Evolutionary conservation across 345 rosid species (phyloP).

Genomic region (Brassica napus): DNA sequence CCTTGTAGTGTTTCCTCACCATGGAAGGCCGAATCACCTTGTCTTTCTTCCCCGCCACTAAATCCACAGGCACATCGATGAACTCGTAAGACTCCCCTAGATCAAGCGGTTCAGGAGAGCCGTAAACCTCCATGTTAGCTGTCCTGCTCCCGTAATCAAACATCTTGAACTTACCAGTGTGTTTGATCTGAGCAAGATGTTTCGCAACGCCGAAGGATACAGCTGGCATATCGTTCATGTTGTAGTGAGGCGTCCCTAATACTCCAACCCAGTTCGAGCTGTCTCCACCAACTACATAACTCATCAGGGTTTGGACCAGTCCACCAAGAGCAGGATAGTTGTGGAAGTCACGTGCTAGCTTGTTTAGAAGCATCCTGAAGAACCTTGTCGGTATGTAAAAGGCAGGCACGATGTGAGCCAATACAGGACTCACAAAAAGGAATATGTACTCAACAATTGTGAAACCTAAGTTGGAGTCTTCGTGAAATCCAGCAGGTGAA

Average conservation of each 20-base stretch:
- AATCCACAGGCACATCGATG: constrained; percentile 76
- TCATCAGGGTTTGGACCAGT: constrained; percentile 85
- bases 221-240: constrained; percentile 99
- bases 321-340: constrained; percentile 98
- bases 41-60: constrained; percentile 87
- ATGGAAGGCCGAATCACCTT: constrained; percentile 76
- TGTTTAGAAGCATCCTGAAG: constrained; percentile 91
- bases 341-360: constrained; percentile 91
- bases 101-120: constrained; percentile 83
- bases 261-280: constrained; percentile 98
- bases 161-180: constrained; percentile 67
- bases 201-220: constrained; percentile 74
- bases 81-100: constrained; percentile 66
- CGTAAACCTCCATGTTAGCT: constrained; percentile 70
- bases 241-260: constrained; percentile 87
- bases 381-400: constrained; percentile 93
- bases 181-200: constrained; percentile 92
- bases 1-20: constrained; percentile 75
- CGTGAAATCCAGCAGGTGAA: constrained; percentile 97
- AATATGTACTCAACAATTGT: constrained; percentile 57
- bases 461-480: constrained; percentile 66
- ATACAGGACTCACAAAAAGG: constrained; percentile 61
- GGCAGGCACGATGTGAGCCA: constrained; percentile 67
- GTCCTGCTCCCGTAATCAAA: constrained; percentile 71
- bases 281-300: constrained; percentile 90